phyloP scores from a whole-genome alignment of 805 yeast genomes.

The Candida namnaoensis region DNA sequence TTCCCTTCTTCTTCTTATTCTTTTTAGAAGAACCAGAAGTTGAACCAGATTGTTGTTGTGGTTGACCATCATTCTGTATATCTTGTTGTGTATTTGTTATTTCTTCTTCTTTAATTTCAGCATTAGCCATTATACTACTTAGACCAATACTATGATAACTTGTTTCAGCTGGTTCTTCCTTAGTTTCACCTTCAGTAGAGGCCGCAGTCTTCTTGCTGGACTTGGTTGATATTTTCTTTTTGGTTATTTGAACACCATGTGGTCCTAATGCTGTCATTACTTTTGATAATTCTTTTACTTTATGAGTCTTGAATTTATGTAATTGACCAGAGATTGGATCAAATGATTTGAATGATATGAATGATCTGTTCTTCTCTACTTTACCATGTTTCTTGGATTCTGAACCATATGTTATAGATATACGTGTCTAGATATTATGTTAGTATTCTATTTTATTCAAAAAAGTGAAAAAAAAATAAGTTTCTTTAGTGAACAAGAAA shows the following conservation, averaged over 20 bases:
- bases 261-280: conserved; percentile 70
- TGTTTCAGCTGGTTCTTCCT: not conserved
- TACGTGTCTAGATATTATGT: conserved; percentile 7
- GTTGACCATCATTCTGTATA: not conserved
- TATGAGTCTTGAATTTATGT: conserved; percentile 45
- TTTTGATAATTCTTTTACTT: conserved; percentile 63
- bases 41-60: not conserved
- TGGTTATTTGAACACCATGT: conserved; percentile 30
- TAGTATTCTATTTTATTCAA: not conserved
- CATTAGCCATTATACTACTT: conserved; percentile 13
- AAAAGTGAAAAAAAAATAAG: too few species aligned
- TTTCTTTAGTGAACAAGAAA: too few species aligned
- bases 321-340: conserved; percentile 62
- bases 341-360: conserved; percentile 43
- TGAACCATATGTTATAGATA: conserved; percentile 19
- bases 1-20: conserved; percentile 17
- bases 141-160: conserved; percentile 16
- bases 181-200: not conserved
- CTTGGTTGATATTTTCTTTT: not conserved
- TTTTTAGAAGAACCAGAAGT: conserved; percentile 4
- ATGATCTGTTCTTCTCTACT: conserved; percentile 6
- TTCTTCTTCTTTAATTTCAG: conserved; percentile 12
- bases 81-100: conserved; percentile 2
- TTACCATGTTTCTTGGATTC: conserved; percentile 10
- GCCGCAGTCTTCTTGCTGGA: not conserved